Evolutionary conservation across 768 basidiomycete species (phyloP).

Genomic region (Xerocomus brunneocitrinus): DNA sequence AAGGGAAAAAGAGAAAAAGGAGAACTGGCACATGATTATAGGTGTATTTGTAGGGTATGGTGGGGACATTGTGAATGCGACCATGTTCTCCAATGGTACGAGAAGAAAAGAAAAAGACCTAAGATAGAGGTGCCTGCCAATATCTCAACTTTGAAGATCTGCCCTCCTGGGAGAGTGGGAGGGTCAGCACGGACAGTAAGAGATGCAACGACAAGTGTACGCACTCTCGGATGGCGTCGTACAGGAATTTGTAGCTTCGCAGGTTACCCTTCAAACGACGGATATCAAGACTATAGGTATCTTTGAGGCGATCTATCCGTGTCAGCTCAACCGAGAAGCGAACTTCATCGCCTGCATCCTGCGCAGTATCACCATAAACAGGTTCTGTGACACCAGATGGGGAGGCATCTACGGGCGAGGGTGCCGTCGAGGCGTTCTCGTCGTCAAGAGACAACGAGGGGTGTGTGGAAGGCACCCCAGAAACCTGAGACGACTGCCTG

Average conservation of each 20-base stretch:
- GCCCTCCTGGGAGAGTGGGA: slow-evolving; percentile 27
- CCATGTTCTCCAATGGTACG: background rate
- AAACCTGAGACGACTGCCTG: slow-evolving; percentile 82
- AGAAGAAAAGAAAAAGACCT: background rate
- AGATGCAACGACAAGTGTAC: slow-evolving; percentile 31
- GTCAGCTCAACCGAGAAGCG: slow-evolving; percentile 95
- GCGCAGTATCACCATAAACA: slow-evolving; percentile 71
- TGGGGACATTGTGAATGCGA: slow-evolving; percentile 6
- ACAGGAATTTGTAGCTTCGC: slow-evolving; percentile 89
- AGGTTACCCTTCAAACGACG: slow-evolving; percentile 89
- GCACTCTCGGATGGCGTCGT: slow-evolving; percentile 82
- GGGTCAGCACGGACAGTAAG: slow-evolving; percentile 7
- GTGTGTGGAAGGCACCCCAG: slow-evolving; percentile 33
- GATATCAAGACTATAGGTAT: slow-evolving; percentile 89
- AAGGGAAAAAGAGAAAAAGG: background rate
- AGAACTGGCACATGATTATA: slow-evolving; percentile 19
- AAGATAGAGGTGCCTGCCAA: slow-evolving; percentile 25
- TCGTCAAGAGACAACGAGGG: slow-evolving; percentile 50
- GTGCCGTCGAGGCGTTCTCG: slow-evolving; percentile 22
- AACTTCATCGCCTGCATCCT: slow-evolving; percentile 93
- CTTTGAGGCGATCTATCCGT: slow-evolving; percentile 80
- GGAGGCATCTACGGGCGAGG: slow-evolving; percentile 35
- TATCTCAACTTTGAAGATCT: slow-evolving; percentile 34
- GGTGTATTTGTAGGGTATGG: slow-evolving; percentile 29
- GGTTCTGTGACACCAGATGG: slow-evolving; percentile 41